Evolutionary conservation across 2,329 filamentous ascomycete species (phyloP).

Genomic region (Leptographium flavum): DNA sequence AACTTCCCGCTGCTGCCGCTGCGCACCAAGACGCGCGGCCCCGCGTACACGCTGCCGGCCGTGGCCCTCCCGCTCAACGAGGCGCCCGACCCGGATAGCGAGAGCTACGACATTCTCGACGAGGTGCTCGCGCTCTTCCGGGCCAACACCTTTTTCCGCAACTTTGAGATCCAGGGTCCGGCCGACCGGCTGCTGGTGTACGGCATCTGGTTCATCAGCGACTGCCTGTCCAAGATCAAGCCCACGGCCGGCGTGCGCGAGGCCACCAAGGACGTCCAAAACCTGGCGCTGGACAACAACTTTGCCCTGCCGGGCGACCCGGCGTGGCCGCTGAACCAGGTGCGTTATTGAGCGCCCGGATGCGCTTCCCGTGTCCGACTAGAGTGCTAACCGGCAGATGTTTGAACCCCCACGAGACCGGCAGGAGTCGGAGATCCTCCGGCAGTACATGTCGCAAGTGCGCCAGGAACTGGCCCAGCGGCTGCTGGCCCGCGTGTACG

Average conservation of each 20-base stretch:
- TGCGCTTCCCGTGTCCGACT: not conserved
- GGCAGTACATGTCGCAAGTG: conserved; percentile 84
- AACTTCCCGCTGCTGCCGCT: conserved; percentile 93
- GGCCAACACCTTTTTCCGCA: conserved; percentile 97
- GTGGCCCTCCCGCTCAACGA: conserved; percentile 46
- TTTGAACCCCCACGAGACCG: conserved; percentile 80
- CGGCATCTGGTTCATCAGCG: conserved; percentile 87
- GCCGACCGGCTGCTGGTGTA: conserved; percentile 93
- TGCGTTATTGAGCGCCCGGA: conserved; percentile 17
- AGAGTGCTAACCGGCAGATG: conserved; percentile 35
- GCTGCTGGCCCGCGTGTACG: conserved; percentile 76
- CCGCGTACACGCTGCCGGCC: conserved; percentile 67
- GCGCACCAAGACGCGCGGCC: conserved; percentile 89
- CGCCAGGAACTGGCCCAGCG: conserved; percentile 78
- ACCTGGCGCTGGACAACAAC: conserved; percentile 78
- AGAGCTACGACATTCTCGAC: conserved; percentile 93
- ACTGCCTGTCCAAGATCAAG: conserved; percentile 79
- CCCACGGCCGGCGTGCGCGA: conserved; percentile 49
- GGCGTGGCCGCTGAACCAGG: conserved; percentile 84
- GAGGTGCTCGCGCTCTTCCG: conserved; percentile 88
- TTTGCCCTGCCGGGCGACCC: conserved; percentile 93
- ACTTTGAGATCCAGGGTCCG: conserved; percentile 96
- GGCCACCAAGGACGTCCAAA: conserved; percentile 64
- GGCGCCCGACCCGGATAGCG: conserved; percentile 67
- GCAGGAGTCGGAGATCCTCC: conserved; percentile 76